These are phyloP conservation scores for Nakazawaea ishiwadae DNA, from an alignment of 805 yeast species.

Conservation along the genomic window DNA sequence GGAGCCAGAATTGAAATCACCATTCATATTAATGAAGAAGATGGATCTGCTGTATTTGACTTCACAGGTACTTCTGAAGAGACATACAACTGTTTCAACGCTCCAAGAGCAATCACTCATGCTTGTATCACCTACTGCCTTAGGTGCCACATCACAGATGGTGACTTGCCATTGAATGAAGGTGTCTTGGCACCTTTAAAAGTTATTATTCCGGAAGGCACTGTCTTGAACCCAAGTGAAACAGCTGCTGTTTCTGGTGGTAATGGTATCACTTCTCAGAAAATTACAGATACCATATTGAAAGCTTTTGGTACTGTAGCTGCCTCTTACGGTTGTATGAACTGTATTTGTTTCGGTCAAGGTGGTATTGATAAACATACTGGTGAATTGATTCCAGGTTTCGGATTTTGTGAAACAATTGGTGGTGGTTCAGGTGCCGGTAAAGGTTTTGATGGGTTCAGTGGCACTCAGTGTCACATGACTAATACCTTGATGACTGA, in stretches of 20 bases:
- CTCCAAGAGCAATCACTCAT: conserved; percentile 49
- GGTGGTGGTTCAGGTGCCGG: conserved; percentile 56
- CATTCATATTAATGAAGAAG: conserved; percentile 33
- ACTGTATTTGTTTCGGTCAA: conserved; percentile 80
- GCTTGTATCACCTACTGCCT: conserved; percentile 51
- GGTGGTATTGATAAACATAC: conserved; percentile 44
- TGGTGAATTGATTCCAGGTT: conserved; percentile 37
- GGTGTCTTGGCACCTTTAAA: conserved; percentile 37
- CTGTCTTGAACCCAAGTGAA: conserved; percentile 33
- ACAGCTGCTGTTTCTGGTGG: conserved; percentile 44
- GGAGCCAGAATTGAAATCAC: conserved; percentile 44
- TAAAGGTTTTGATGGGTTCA: conserved; percentile 36
- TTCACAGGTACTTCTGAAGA: conserved; percentile 50
- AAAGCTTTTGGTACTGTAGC: conserved; percentile 80
- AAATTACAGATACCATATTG: conserved; percentile 78
- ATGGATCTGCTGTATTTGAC: conserved; percentile 44
- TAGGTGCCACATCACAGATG: conserved; percentile 42
- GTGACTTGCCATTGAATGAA: conserved; percentile 52
- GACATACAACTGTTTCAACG: conserved; percentile 48
- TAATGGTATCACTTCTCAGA: conserved; percentile 75
- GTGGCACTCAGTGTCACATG: conserved; percentile 49
- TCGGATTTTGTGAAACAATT: conserved; percentile 52
- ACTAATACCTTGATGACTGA: conserved; percentile 54
- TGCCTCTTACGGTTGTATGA: conserved; percentile 89
- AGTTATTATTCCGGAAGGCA: conserved; percentile 27